These are phyloP conservation scores for Ophiosphaerella narmari DNA, from an alignment of 2,329 filamentous ascomycete species.

Conservation along the genomic window DNA sequence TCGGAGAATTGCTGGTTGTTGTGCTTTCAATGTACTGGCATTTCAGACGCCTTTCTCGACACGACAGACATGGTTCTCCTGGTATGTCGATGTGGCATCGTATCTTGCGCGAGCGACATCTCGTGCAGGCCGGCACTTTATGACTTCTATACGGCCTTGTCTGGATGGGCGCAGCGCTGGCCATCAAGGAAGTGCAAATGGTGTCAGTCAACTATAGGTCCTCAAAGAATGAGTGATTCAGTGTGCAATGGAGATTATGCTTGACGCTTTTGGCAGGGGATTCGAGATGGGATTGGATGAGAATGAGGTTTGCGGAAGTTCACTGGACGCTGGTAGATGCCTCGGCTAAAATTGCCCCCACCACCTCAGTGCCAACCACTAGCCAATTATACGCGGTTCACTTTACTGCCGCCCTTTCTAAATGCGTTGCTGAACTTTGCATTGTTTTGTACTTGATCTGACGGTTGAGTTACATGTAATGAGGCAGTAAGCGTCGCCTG, in stretches of 20 bases:
- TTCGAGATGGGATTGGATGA: conserved; percentile 3
- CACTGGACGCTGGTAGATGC: not conserved
- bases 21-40: conserved; percentile 44
- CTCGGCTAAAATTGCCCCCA: conserved; percentile 4
- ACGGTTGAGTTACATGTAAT: too few species aligned
- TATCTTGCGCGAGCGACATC: conserved; percentile 49
- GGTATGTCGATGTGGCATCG: conserved; percentile 49
- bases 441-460: too few species aligned
- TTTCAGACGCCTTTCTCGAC: conserved; percentile 43
- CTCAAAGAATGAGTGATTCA: not conserved
- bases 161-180: conserved; percentile 38
- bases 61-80: conserved; percentile 46
- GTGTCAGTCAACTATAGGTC: not conserved
- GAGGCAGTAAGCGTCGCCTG: too few species aligned
- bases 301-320: conserved; percentile 2
- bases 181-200: conserved; percentile 28
- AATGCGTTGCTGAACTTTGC: too few species aligned
- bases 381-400: too few species aligned
- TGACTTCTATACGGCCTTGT: conserved; percentile 50
- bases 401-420: too few species aligned
- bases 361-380: not conserved
- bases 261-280: not conserved
- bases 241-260: not conserved
- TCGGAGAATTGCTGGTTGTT: conserved; percentile 21
- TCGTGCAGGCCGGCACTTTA: conserved; percentile 49